A percentile compares a stretch with the other conserved stretches of the same genome.
Evolutionary conservation across 2,329 filamentous ascomycete species (phyloP).

Genomic region (Beauveria brongniartii): DNA sequence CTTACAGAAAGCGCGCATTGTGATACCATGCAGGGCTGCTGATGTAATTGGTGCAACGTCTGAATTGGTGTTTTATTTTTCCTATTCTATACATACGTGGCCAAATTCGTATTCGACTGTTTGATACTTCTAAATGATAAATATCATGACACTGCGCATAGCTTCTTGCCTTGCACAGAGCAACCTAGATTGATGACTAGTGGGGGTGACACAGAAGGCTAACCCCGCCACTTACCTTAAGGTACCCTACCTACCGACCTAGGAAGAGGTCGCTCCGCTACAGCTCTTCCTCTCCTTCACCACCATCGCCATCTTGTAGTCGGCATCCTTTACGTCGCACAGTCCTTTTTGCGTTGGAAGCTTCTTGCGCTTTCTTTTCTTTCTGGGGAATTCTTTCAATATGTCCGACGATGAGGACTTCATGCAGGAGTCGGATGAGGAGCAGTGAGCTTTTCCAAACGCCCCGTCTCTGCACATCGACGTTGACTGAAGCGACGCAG

Average conservation of each 20-base stretch:
- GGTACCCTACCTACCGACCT: background rate
- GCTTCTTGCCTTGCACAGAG: no score
- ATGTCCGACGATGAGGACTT: slow-evolving; percentile 47
- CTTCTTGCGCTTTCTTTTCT: background rate
- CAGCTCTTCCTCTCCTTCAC: background rate
- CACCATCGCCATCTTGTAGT: background rate
- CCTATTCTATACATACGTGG: no score
- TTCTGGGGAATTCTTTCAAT: slow-evolving; percentile 3
- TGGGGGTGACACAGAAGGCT: background rate
- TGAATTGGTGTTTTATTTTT: no score
- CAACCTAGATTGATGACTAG: background rate
- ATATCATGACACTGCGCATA: no score
- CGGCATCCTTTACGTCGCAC: background rate
- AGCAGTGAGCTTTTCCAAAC: slow-evolving; percentile 26
- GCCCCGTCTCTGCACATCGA: background rate
- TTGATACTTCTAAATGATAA: no score
- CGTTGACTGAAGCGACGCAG: slow-evolving; percentile 17
- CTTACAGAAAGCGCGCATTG: no score
- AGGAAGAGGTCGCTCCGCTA: background rate
- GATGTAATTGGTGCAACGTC: no score
- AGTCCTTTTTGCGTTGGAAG: background rate
- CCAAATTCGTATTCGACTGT: no score
- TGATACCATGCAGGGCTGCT: no score
- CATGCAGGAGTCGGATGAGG: slow-evolving; percentile 41
- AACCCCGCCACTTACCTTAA: background rate